Evolutionary conservation across 2,329 filamentous ascomycete species (phyloP).

Genomic region (Penicillium sp.): DNA sequence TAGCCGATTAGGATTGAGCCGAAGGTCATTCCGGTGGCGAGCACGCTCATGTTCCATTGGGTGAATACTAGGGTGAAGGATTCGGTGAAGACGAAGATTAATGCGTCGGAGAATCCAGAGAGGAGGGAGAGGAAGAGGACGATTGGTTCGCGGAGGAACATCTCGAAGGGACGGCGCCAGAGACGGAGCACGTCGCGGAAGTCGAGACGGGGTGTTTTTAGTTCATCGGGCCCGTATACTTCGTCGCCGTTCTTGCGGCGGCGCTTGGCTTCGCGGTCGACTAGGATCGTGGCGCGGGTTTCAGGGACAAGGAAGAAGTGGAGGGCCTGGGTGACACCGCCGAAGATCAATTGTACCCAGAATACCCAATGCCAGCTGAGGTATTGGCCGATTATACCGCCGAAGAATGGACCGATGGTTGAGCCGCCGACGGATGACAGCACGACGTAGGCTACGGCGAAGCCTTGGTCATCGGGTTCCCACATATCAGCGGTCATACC

Average conservation of each 20-base stretch:
- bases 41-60: slow-evolving; percentile 58
- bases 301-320: slow-evolving; percentile 58
- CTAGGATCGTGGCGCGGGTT: slow-evolving; percentile 53
- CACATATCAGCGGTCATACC: slow-evolving; percentile 73
- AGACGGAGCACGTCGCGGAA: slow-evolving; percentile 36
- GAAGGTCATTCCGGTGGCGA: slow-evolving; percentile 57
- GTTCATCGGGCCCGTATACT: slow-evolving; percentile 61
- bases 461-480: slow-evolving; percentile 65
- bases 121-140: slow-evolving; percentile 65
- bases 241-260: slow-evolving; percentile 52
- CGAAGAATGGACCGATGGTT: slow-evolving; percentile 54
- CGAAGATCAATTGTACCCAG: slow-evolving; percentile 58
- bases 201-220: slow-evolving; percentile 47
- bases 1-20: slow-evolving; percentile 64
- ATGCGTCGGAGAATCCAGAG: slow-evolving; percentile 66
- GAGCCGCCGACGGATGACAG: slow-evolving; percentile 74
- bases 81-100: slow-evolving; percentile 75
- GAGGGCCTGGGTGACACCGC: slow-evolving; percentile 47
- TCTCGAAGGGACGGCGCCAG: slow-evolving; percentile 62
- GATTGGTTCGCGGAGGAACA: slow-evolving; percentile 71
- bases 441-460: slow-evolving; percentile 69
- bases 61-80: slow-evolving; percentile 63
- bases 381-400: slow-evolving; percentile 51
- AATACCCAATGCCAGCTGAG: slow-evolving; percentile 58
- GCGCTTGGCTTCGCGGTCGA: slow-evolving; percentile 55